Conservation (phyloP, 2,329 filamentous ascomycete species). For the Monilinia laxa region DNA sequence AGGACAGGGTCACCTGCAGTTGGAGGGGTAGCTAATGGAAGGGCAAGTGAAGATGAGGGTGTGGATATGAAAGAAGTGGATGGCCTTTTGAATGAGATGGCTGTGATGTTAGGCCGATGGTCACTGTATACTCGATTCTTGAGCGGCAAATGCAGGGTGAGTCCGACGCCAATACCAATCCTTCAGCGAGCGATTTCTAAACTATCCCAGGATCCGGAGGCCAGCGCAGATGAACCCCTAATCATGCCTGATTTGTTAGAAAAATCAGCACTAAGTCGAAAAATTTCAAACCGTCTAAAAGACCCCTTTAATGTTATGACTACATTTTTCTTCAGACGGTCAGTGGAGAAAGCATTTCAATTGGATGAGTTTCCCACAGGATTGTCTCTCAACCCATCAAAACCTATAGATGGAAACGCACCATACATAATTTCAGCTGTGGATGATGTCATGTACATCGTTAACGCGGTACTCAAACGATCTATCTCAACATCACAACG, state of each 20-base stretch:
- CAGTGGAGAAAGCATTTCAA: slow-evolving; percentile 96
- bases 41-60: slow-evolving; percentile 80
- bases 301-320: slow-evolving; percentile 88
- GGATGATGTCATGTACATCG: slow-evolving; percentile 99
- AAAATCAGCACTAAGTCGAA: slow-evolving; percentile 77
- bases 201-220: slow-evolving; percentile 49
- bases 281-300: slow-evolving; percentile 71
- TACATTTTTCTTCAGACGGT: slow-evolving; percentile 93
- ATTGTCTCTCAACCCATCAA: slow-evolving; percentile 72
- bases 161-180: slow-evolving; percentile 38
- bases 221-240: slow-evolving; percentile 56
- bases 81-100: slow-evolving; percentile 79
- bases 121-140: slow-evolving; percentile 89
- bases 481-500: slow-evolving; percentile 83
- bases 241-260: slow-evolving; percentile 70
- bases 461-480: slow-evolving; percentile 85
- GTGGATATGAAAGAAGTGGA: slow-evolving; percentile 98
- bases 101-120: slow-evolving; percentile 91
- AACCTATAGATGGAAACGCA: slow-evolving; percentile 70
- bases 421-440: slow-evolving; percentile 94
- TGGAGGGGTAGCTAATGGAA: slow-evolving; percentile 52
- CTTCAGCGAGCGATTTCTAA: slow-evolving; percentile 39
- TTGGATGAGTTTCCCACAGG: slow-evolving; percentile 84
- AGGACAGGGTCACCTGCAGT: slow-evolving; percentile 75
- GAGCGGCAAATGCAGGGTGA: slow-evolving; percentile 78